These are phyloP conservation scores for Schwanniomyces polymorphus DNA, from an alignment of 805 yeast genomes.

Conservation along the genomic window DNA sequence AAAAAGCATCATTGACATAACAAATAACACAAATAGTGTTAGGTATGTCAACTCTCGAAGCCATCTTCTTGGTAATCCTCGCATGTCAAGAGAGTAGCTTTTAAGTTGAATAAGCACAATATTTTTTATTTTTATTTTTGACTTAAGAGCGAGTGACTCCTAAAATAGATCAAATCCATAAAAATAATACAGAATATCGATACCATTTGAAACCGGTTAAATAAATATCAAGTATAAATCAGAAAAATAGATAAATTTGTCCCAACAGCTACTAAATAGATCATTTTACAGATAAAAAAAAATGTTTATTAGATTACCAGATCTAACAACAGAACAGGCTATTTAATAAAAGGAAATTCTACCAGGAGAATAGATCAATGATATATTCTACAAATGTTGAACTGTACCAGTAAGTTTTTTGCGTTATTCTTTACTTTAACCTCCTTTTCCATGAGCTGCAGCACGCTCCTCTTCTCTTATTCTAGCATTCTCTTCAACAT, in stretches of 20 bases:
- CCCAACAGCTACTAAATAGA: too few species aligned
- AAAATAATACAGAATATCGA: too few species aligned
- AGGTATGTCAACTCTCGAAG: constrained; percentile 25
- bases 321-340: not conserved
- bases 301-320: not conserved
- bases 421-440: not conserved
- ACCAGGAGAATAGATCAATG: not conserved
- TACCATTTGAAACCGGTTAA: too few species aligned
- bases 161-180: too few species aligned
- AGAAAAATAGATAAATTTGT: too few species aligned
- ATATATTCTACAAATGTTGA: too few species aligned
- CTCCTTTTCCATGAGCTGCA: constrained; percentile 4
- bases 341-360: not conserved
- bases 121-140: not conserved
- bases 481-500: constrained; percentile 32
- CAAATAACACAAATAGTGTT: constrained; percentile 14
- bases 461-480: constrained; percentile 21
- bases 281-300: not conserved
- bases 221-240: too few species aligned
- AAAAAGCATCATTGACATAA: constrained; percentile 25
- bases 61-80: constrained; percentile 32
- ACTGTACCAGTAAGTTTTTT: too few species aligned
- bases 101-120: not conserved
- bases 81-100: constrained; percentile 8
- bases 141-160: not conserved